Base-by-base conservation (phyloP, 495 filamentous ascomycete genomes). In the Neurospora hispaniola region DNA sequence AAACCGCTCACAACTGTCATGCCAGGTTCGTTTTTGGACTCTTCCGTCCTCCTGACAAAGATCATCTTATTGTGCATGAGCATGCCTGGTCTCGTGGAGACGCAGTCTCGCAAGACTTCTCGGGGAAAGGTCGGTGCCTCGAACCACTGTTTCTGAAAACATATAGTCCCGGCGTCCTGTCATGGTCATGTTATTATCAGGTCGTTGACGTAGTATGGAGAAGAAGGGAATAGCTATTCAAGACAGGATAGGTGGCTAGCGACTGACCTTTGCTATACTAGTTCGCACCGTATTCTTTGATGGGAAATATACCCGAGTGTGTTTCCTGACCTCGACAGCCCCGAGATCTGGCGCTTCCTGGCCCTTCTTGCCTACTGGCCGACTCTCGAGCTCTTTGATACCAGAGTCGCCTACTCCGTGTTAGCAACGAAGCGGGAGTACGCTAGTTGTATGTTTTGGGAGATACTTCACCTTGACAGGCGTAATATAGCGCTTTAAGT, bases 31-130 rank as follows among this genome's bases (percentile, higher is more conserved):
- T 39, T 40, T 62, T n/a, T 42, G 11, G n/a, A 14, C 42, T 42
- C 43, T 16, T 69, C 71, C 6, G 70, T 76, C 18, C 84, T 88
- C 12, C 88, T 85, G 7, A 90, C 91, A 73, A 90, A 92, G 43
- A 96, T 81, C 44, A 96, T 83, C 81, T 99, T 99, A 78, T 89
- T 94, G 81, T 99, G 96, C 86, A 96, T 95, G 72, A 99, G 82
- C 11, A 97, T 74, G 2, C 91, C 90, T 20, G 76, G 48, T 16
- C 94, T 81, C 20, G 81, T 80, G 70, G 91, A 97, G 62, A 85
- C 81, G 78, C 91, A 95, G 74, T 99, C 94, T 20, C 88, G 88
- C 74, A 98, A 76, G 0, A 92, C 76, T n/a, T 85, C 75, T 18
- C 84, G 83, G 0, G 96, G 95, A 75, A 98, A 98, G 0, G 82